Conservation (phyloP, 2,329 filamentous ascomycete species). For the Trichoderma sp. region DNA sequence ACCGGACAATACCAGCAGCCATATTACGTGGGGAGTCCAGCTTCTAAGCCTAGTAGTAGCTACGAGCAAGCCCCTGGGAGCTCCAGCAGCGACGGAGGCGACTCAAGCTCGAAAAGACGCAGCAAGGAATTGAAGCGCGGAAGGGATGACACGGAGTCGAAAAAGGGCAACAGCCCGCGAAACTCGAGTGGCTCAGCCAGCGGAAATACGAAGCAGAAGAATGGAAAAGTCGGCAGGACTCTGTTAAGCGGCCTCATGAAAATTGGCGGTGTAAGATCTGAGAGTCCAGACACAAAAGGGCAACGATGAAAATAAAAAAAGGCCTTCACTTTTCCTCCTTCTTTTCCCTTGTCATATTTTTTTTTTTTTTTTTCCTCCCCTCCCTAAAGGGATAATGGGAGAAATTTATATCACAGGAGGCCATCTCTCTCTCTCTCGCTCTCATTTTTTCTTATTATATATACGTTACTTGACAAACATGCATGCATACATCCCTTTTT, state of each 20-base stretch:
- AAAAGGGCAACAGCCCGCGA: slow-evolving; percentile 37
- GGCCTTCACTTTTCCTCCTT: background rate
- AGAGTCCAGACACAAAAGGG: slow-evolving; percentile 47
- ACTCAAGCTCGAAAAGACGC: slow-evolving; percentile 33
- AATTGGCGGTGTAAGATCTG: slow-evolving; percentile 47
- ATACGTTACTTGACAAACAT: background rate
- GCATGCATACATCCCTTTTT: background rate
- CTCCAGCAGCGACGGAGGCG: slow-evolving; percentile 53
- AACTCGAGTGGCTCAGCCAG: slow-evolving; percentile 37
- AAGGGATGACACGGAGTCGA: slow-evolving; percentile 37
- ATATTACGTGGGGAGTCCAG: slow-evolving; percentile 35
- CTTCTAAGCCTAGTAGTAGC: slow-evolving; percentile 38
- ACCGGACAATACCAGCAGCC: slow-evolving; percentile 43
- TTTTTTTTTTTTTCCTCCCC: background rate
- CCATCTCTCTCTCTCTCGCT: slow-evolving; percentile 19
- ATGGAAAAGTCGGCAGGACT: slow-evolving; percentile 48
- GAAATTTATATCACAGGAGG: slow-evolving; percentile 15
- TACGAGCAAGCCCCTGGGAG: slow-evolving; percentile 50
- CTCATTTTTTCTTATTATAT: slow-evolving; percentile 17
- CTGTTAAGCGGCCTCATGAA: slow-evolving; percentile 52
- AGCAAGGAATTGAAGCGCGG: slow-evolving; percentile 42
- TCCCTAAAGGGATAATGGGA: background rate
- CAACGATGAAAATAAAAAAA: slow-evolving; percentile 25
- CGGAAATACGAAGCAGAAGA: slow-evolving; percentile 43
- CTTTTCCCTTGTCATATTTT: background rate